Evolutionary conservation across 148 eudicot species (phyloP), one percentile per base, ranked within the genome.

Genomic region (Rheum nobile): DNA sequence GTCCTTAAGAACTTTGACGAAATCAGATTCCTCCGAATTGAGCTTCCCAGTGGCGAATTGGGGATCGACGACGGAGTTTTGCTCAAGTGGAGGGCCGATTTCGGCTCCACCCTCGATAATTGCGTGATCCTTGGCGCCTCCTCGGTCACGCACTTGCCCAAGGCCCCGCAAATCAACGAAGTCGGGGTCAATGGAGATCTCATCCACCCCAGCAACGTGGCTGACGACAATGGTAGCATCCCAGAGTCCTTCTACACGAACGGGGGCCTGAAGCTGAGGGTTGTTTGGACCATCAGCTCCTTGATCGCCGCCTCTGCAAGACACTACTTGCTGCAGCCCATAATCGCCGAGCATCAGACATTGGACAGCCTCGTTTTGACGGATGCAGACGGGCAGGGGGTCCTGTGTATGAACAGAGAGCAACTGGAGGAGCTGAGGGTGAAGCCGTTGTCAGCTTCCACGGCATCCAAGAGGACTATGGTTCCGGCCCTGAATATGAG

Each of bases 121-220:
- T 94, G 98, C 68, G 91, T 91, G 17, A 91, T 94, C 34, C 88
- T 94, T 0, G 98, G 93, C 0, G 97, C 97, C 1, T 87, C 95
- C 0, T 85, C 97, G 0, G 90, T 89, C 22, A 69, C 76, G 68
- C 13, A 77, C 50, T 78, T 74, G 4, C 10, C 77, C 1, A 77
- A 77, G 52, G 26, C 72, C 0, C 32, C 14, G 17, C 76, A 48
- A 14, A 3, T 72, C 9, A 57, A 26, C 61, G 82, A 79, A 17
- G 35, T 9, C 59, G 83, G 35, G 8, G 71, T 2, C 14, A 67
- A 21, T 73, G 44, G 39, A 1, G 78, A 75, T 31, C 31, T n/a
- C 5, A 8, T 44, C 11, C 29, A 16, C 17, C 26, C 39, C 46
- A 59, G 31, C 46, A 71, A 37, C 16, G 77, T 19, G 43, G 77